Percentiles rank a stretch among this genome's conserved stretches.
Evolutionary conservation across 2,329 filamentous ascomycete species (phyloP).

Genomic region (Tolypocladium endophyticum): DNA sequence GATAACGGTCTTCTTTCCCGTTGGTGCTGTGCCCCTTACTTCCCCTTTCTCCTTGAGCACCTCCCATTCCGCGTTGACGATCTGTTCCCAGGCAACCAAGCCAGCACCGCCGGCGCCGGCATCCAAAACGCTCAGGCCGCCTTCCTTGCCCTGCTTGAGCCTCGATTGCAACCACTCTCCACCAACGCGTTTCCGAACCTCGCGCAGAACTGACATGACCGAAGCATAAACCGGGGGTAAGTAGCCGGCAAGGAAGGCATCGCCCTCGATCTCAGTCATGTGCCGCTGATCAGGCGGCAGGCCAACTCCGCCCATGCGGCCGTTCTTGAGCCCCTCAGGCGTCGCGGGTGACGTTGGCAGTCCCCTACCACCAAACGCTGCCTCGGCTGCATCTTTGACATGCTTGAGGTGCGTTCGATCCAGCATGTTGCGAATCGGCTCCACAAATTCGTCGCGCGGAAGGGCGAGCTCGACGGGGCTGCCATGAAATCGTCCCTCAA

Average conservation of each 20-base stretch:
- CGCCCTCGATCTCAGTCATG: conserved; percentile 67
- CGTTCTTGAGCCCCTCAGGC: conserved; percentile 42
- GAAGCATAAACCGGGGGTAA: conserved; percentile 64
- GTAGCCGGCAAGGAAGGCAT: conserved; percentile 59
- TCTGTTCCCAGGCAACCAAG: conserved; percentile 64
- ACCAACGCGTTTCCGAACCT: conserved; percentile 64
- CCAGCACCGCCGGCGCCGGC: conserved; percentile 65
- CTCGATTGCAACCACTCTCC: conserved; percentile 58
- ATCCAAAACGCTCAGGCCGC: conserved; percentile 58
- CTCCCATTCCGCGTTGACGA: conserved; percentile 74
- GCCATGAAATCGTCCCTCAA: conserved; percentile 63
- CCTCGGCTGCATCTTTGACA: conserved; percentile 59
- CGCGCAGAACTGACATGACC: conserved; percentile 55
- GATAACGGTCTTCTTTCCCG: conserved; percentile 71
- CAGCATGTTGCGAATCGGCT: conserved; percentile 61
- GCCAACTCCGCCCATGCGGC: conserved; percentile 54
- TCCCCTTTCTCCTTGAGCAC: conserved; percentile 46
- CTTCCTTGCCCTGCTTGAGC: conserved; percentile 44
- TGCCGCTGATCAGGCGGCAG: conserved; percentile 52
- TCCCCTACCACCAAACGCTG: conserved; percentile 63
- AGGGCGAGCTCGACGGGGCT: conserved; percentile 65
- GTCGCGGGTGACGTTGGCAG: conserved; percentile 71
- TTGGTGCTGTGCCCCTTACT: conserved; percentile 31
- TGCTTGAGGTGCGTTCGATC: conserved; percentile 62
- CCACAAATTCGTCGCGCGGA: conserved; percentile 57